A percentile compares a stretch with the other conserved stretches of the same genome.
Evolutionary conservation across 441 rosid species (phyloP).

Genomic region (Pelargonium fulgidum): DNA sequence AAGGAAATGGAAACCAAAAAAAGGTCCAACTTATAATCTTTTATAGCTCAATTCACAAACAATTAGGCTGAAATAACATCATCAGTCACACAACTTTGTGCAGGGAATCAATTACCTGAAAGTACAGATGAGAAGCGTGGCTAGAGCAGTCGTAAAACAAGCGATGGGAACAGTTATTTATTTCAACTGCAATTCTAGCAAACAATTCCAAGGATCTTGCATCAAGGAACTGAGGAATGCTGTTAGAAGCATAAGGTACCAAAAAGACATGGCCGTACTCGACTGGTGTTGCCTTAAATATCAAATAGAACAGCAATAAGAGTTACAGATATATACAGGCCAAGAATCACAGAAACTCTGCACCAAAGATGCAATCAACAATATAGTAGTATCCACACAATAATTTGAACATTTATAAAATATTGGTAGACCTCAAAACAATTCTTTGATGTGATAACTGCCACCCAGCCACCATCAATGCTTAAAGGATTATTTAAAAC

Average conservation of each 20-base stretch:
- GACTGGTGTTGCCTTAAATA: conserved; percentile 31
- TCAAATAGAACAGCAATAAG: conserved; percentile 15
- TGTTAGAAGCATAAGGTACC: conserved; percentile 28
- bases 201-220: conserved; percentile 28
- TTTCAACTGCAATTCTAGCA: conserved; percentile 32
- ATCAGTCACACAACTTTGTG: neutral
- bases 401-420: neutral
- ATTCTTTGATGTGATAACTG: neutral
- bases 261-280: conserved; percentile 41
- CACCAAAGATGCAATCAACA: conserved; percentile 6
- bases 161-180: conserved; percentile 27
- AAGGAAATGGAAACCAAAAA: neutral
- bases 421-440: conserved; percentile 2
- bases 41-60: neutral
- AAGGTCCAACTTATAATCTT: neutral
- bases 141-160: conserved; percentile 30
- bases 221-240: conserved; percentile 21
- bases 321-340: conserved; percentile 9
- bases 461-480: neutral
- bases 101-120: conserved; percentile 29
- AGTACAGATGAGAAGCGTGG: conserved; percentile 22
- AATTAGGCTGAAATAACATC: neutral
- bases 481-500: neutral
- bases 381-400: neutral
- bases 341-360: neutral